Base-by-base conservation (phyloP, 2,329 filamentous ascomycete genomes). In the Dactylellina sp. region DNA sequence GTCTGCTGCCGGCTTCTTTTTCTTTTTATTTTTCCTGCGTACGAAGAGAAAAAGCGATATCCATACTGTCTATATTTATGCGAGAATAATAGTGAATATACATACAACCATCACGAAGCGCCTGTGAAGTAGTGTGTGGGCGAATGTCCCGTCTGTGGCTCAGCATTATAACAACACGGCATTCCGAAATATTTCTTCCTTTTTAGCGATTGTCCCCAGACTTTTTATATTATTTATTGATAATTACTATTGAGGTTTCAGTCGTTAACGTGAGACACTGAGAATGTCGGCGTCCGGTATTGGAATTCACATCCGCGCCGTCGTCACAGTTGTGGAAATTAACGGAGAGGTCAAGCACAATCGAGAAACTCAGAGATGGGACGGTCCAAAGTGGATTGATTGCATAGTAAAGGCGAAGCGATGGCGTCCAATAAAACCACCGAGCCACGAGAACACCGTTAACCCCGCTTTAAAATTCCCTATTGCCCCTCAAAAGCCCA, bases 11-110 rank as follows among this genome's bases (percentile, higher is more conserved):
- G 7, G 18, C 16, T 61, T 53, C 47, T 55, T 57, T 56, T 42
- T 39, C 22, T 46, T 44, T 32, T 32, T 32, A 32, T 32, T 32
- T 32, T 9, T 32, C n/a, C n/a, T n/a, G n/a, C n/a, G n/a, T 32
- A 25, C 64, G 40, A 61, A 61, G 64, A 56, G 64, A 70, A 61
- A 64, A 32, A 64, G 52, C 68, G 55, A 65, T 55, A 71, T 71
- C 49, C 49, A n/a, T n/a, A n/a, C n/a, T 55, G 66, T 63, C 57
- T 56, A 53, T 63, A 65, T 50, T 42, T 40, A 65, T 18, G n/a
- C 2, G 11, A 47, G 46, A 35, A 55, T 6, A 40, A 55, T 39
- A 55, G 16, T 49, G 44, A 9, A 46, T n/a, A n/a, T n/a, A n/a
- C n/a, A n/a, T 47, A 28, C 7, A 24, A 55, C 18, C 24, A 28